Evolutionary conservation across 345 rosid species (phyloP).

Genomic region (Brassica juncea): DNA sequence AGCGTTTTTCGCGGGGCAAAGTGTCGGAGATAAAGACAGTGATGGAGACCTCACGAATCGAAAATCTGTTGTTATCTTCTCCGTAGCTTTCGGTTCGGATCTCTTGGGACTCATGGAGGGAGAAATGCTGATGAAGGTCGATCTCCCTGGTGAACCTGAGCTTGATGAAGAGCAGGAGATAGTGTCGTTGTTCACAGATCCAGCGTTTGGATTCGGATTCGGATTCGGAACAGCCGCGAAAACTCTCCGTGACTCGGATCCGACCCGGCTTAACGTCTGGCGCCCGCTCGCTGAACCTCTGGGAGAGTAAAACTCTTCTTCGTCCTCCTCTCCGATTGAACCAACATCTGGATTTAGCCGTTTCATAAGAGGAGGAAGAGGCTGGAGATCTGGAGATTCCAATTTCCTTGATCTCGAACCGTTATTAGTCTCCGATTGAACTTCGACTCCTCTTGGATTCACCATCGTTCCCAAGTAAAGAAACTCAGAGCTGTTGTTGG

Average conservation of each 20-base stretch:
- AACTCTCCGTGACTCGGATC: slow-evolving; percentile 76
- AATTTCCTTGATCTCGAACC: slow-evolving; percentile 58
- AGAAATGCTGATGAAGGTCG: slow-evolving; percentile 78
- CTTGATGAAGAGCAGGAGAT: slow-evolving; percentile 67
- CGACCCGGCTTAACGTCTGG: slow-evolving; percentile 57
- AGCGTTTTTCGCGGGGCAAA: slow-evolving; percentile 33
- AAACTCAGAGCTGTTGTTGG: slow-evolving; percentile 66
- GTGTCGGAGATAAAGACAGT: slow-evolving; percentile 44
- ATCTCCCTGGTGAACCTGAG: slow-evolving; percentile 74
- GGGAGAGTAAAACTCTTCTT: slow-evolving; percentile 93
- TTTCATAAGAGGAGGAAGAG: slow-evolving; percentile 80
- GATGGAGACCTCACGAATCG: slow-evolving; percentile 42
- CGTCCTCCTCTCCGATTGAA: slow-evolving; percentile 62
- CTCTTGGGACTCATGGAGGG: slow-evolving; percentile 68
- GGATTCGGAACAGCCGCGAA: slow-evolving; percentile 42
- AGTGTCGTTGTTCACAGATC: slow-evolving; percentile 48
- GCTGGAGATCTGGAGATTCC: slow-evolving; percentile 94
- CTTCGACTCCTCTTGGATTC: slow-evolving; percentile 49
- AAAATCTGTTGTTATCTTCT: slow-evolving; percentile 30
- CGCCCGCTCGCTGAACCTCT: slow-evolving; percentile 68
- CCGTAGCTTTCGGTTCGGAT: slow-evolving; percentile 45
- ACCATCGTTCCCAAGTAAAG: slow-evolving; percentile 79
- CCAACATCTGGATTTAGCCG: slow-evolving; percentile 58
- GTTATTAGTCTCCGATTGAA: slow-evolving; percentile 32
- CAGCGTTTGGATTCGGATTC: slow-evolving; percentile 35